Evolutionary conservation across 169 alveolate genomes (phyloP).

Genomic region (Cryptosporidium ubiquitum): DNA sequence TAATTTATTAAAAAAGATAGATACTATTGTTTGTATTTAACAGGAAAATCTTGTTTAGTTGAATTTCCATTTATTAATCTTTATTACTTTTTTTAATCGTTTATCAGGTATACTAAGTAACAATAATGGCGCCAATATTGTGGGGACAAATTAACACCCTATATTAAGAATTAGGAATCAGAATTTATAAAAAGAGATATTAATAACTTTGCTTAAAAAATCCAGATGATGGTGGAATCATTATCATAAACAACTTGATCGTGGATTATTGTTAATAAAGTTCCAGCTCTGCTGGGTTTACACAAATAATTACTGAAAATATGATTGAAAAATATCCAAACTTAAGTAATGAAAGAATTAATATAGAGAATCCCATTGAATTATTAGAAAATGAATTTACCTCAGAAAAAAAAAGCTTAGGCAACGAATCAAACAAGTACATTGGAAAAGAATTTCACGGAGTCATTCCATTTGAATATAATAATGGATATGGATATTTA

Average conservation of each 20-base stretch:
- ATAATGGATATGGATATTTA: constrained; percentile 32
- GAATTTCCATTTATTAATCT: background rate
- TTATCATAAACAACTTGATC: background rate
- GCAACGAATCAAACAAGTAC: background rate
- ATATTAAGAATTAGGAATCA: background rate
- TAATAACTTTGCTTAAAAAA: background rate
- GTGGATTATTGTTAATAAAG: background rate
- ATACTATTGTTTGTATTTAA: background rate
- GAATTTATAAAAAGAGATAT: background rate
- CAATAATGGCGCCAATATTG: background rate
- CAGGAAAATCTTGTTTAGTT: background rate
- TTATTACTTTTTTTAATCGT: background rate
- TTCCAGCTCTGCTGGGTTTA: background rate
- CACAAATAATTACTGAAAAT: background rate
- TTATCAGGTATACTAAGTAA: background rate
- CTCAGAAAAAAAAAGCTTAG: background rate
- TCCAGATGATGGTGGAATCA: background rate
- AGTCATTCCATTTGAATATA: constrained; percentile 37
- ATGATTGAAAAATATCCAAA: background rate
- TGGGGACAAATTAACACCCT: background rate
- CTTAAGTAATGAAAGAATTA: background rate
- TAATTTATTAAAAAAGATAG: background rate
- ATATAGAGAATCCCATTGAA: background rate
- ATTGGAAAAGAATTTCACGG: background rate
- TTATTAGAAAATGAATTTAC: background rate